A percentile compares a stretch with the other conserved stretches of the same genome.
These are phyloP conservation scores for Hericium rajendrae DNA, from an alignment of 768 basidiomycete genomes.

Conservation along the genomic window DNA sequence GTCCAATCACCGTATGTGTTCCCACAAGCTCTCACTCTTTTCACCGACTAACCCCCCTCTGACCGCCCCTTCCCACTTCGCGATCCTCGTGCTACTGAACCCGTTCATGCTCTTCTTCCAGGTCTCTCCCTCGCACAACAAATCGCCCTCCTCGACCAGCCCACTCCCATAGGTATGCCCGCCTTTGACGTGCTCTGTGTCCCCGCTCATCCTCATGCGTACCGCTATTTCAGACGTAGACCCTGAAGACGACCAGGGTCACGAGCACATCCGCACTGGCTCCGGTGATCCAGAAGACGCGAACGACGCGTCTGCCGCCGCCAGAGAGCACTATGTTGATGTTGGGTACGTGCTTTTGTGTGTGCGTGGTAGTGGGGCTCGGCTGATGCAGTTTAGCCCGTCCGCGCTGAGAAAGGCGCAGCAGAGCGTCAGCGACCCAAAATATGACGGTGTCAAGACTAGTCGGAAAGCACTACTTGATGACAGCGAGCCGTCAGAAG, in stretches of 20 bases:
- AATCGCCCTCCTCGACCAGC: conserved; percentile 68
- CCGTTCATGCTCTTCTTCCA: conserved; percentile 8
- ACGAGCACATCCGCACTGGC: neutral
- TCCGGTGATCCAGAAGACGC: conserved; percentile 23
- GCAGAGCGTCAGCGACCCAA: conserved; percentile 60
- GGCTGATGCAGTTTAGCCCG: conserved; percentile 32
- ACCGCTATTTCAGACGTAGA: conserved; percentile 27
- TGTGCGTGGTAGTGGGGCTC: neutral
- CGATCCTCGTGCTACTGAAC: too few relatives aligned
- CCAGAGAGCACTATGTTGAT: conserved; percentile 73
- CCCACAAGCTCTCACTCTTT: conserved; percentile 3
- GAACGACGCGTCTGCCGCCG: conserved; percentile 15
- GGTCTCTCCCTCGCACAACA: conserved; percentile 67
- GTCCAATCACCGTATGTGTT: conserved; percentile 13
- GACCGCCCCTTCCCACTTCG: neutral
- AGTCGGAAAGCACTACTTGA: conserved; percentile 51
- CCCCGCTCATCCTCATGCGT: neutral
- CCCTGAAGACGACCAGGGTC: conserved; percentile 29
- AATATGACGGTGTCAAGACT: conserved; percentile 65
- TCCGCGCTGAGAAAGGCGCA: conserved; percentile 60
- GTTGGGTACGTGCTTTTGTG: conserved; percentile 52
- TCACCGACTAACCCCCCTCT: neutral
- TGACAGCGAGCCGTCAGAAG: conserved; percentile 22
- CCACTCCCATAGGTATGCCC: conserved; percentile 54
- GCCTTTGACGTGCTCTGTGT: neutral